These are phyloP conservation scores for Arthrobotrys megalospora DNA, from an alignment of 2,329 filamentous ascomycete species.

Conservation along the genomic window DNA sequence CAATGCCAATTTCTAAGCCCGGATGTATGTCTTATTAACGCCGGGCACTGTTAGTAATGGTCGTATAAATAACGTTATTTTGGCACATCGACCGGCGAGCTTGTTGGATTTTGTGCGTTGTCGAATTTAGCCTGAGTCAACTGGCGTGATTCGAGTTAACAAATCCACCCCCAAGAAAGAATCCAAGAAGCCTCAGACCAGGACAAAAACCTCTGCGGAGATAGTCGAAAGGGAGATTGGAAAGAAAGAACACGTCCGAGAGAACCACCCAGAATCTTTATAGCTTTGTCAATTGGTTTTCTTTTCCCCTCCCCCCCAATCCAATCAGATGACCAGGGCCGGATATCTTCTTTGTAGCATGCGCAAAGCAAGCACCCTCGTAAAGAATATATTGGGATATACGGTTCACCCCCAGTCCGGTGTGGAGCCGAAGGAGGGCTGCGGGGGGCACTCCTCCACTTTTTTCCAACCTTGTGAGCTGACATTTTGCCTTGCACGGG, in stretches of 20 bases:
- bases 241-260: not conserved
- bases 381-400: conserved; percentile 31
- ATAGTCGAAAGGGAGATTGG: conserved; percentile 1
- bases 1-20: not conserved
- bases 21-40: not conserved
- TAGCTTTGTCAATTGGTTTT: conserved; percentile 22
- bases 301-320: conserved; percentile 10
- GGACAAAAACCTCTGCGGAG: not conserved
- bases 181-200: conserved; percentile 13
- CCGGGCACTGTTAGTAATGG: not conserved
- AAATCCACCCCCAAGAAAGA: not conserved
- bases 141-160: conserved; percentile 15
- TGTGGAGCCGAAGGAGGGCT: conserved; percentile 21
- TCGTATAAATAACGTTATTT: conserved; percentile 25
- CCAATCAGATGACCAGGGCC: conserved; percentile 31
- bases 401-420: conserved; percentile 36
- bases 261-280: conserved; percentile 34
- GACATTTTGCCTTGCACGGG: not conserved
- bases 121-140: conserved; percentile 12
- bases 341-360: conserved; percentile 13
- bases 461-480: conserved; percentile 32
- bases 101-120: conserved; percentile 29
- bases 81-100: not conserved
- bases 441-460: conserved; percentile 46
- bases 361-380: conserved; percentile 1